Conservation (phyloP, 2,329 filamentous ascomycete genomes). For the Diaporthe batatas region DNA sequence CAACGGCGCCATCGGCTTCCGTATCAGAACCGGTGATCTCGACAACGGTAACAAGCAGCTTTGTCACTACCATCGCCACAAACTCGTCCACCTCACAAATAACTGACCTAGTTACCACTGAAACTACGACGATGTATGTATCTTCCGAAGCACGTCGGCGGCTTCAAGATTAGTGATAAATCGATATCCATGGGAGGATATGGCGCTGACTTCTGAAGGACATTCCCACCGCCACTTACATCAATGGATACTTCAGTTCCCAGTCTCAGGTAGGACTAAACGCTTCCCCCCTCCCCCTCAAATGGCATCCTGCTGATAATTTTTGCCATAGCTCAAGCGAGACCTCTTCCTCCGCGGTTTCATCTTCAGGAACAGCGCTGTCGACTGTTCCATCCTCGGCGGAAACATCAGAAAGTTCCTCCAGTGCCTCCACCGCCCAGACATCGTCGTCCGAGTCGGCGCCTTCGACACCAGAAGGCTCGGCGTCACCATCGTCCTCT, state of each 20-base stretch:
- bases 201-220: slow-evolving; percentile 1
- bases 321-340: slow-evolving; percentile 8
- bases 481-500: slow-evolving; percentile 16
- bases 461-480: neutral
- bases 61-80: slow-evolving; percentile 39
- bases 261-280: slow-evolving; percentile 18
- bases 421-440: neutral
- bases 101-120: slow-evolving; percentile 37
- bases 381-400: neutral
- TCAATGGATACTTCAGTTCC: neutral
- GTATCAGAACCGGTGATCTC: slow-evolving; percentile 5
- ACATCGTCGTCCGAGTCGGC: neutral
- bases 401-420: neutral
- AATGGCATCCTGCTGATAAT: slow-evolving; percentile 3
- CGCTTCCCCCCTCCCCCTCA: neutral
- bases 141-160: neutral
- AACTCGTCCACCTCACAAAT: slow-evolving; percentile 41
- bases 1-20: neutral
- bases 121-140: slow-evolving; percentile 31
- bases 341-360: neutral
- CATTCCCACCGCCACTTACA: slow-evolving; percentile 24
- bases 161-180: neutral
- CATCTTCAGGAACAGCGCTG: neutral
- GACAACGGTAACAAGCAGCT: slow-evolving; percentile 39
- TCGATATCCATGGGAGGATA: neutral